phyloP scores from a whole-genome alignment of 768 basidiomycete genomes.

The Obba rivulosa region DNA sequence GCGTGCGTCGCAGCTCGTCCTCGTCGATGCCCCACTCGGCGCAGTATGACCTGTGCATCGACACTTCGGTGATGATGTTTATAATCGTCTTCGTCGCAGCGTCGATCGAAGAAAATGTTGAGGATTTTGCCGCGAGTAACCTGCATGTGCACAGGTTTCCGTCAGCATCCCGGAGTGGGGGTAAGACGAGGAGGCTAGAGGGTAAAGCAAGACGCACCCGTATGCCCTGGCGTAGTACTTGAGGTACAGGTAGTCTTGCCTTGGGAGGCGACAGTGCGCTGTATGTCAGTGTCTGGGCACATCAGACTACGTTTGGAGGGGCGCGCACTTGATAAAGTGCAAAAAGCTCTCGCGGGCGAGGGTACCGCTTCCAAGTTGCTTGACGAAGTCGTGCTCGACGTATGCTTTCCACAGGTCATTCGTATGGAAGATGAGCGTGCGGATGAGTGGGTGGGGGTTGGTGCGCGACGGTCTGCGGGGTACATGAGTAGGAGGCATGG shows the following conservation, averaged over 20 bases:
- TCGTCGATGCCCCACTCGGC: slow-evolving; percentile 59
- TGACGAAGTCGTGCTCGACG: slow-evolving; percentile 82
- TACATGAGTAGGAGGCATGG: background rate
- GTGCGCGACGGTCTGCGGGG: slow-evolving; percentile 44
- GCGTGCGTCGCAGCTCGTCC: slow-evolving; percentile 53
- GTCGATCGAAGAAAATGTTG: slow-evolving; percentile 54
- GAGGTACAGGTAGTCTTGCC: slow-evolving; percentile 79
- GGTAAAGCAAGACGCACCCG: slow-evolving; percentile 38
- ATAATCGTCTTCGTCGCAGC: slow-evolving; percentile 60
- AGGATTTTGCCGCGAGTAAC: slow-evolving; percentile 74
- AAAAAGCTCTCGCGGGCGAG: slow-evolving; percentile 63
- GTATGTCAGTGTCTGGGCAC: background rate
- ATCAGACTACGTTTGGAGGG: background rate
- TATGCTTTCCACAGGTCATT: slow-evolving; percentile 61
- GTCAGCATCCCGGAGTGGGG: background rate
- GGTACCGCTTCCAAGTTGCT: slow-evolving; percentile 66
- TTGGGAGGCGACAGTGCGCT: slow-evolving; percentile 24
- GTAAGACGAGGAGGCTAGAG: background rate
- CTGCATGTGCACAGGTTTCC: slow-evolving; percentile 28
- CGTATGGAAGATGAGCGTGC: slow-evolving; percentile 55
- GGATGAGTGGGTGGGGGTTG: slow-evolving; percentile 67
- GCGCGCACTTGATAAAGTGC: slow-evolving; percentile 75
- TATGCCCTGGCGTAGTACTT: slow-evolving; percentile 85
- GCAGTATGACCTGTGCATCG: slow-evolving; percentile 70
- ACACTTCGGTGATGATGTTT: slow-evolving; percentile 61